Evolutionary conservation across 805 yeast species (phyloP).

Genomic region (Teunomyces gatunensis): DNA sequence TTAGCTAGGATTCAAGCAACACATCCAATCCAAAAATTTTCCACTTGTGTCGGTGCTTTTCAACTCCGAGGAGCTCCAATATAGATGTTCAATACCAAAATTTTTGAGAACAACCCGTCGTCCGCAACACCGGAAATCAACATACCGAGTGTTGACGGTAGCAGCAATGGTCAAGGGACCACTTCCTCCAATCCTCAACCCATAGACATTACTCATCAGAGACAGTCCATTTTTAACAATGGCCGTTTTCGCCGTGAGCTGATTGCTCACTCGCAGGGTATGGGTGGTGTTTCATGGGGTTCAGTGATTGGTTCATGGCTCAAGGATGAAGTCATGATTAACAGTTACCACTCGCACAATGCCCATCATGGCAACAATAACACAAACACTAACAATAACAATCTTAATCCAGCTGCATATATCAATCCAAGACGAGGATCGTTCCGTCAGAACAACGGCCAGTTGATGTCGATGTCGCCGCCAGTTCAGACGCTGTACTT

Average conservation of each 20-base stretch:
- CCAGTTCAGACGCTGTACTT: constrained; percentile 74
- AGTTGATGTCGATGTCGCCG: constrained; percentile 49
- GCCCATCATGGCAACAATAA: constrained; percentile 9
- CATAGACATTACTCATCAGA: constrained; percentile 40
- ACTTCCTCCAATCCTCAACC: constrained; percentile 34
- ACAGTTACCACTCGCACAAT: constrained; percentile 15
- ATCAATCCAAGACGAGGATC: constrained; percentile 40
- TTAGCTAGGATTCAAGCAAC: too few species aligned
- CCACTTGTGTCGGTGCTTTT: not conserved
- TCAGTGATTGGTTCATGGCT: constrained; percentile 94
- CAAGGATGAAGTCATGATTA: constrained; percentile 82
- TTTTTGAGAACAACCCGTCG: constrained; percentile 33
- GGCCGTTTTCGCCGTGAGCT: constrained; percentile 74
- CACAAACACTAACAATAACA: constrained; percentile 8
- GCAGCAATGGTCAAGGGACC: not conserved
- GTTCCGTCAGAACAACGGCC: constrained; percentile 24
- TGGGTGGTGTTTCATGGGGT: constrained; percentile 98
- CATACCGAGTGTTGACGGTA: constrained; percentile 18
- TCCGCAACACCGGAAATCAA: constrained; percentile 26
- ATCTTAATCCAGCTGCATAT: constrained; percentile 17
- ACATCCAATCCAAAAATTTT: not conserved
- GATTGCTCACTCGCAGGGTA: constrained; percentile 93
- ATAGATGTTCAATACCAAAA: constrained; percentile 41
- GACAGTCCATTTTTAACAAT: constrained; percentile 39
- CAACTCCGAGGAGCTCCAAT: not conserved